Conservation (phyloP, 495 filamentous ascomycete species). For the Tuber melanosporum region DNA sequence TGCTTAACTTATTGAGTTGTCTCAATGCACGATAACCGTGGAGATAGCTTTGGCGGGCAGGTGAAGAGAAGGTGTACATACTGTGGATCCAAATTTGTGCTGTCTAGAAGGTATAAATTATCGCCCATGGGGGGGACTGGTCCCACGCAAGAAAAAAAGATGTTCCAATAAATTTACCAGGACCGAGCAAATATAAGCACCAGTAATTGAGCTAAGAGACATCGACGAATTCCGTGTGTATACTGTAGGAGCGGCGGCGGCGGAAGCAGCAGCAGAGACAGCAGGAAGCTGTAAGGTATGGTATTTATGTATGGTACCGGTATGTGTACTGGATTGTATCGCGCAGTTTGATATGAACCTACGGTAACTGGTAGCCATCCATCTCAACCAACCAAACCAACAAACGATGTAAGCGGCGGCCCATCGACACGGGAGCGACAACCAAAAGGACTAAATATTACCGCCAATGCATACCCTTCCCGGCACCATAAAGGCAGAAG, state of each 20-base stretch:
- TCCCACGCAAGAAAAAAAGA: constrained; percentile 1
- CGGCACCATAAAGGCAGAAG: neutral
- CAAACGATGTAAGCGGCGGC: neutral
- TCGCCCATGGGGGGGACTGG: neutral
- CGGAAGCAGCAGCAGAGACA: neutral
- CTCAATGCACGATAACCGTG: constrained; percentile 9
- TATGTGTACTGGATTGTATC: neutral
- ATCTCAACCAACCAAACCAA: neutral
- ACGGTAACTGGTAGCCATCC: neutral
- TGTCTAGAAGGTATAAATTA: neutral
- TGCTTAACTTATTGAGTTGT: constrained; percentile 9
- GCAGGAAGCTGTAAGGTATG: neutral
- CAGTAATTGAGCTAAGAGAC: neutral
- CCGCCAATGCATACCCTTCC: constrained; percentile 4
- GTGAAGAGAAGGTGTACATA: neutral
- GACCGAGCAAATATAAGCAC: neutral
- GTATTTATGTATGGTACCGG: constrained; percentile 1
- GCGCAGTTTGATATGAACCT: neutral
- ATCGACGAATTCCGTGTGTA: neutral
- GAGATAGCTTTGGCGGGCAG: neutral
- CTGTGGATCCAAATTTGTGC: neutral
- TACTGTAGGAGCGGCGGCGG: neutral
- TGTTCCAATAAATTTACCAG: neutral
- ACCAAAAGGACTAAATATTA: neutral
- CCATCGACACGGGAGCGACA: neutral